These are phyloP conservation scores for Anaeramoeba flamelloides DNA, from an alignment of 78 protist genomes.

Conservation along the genomic window DNA sequence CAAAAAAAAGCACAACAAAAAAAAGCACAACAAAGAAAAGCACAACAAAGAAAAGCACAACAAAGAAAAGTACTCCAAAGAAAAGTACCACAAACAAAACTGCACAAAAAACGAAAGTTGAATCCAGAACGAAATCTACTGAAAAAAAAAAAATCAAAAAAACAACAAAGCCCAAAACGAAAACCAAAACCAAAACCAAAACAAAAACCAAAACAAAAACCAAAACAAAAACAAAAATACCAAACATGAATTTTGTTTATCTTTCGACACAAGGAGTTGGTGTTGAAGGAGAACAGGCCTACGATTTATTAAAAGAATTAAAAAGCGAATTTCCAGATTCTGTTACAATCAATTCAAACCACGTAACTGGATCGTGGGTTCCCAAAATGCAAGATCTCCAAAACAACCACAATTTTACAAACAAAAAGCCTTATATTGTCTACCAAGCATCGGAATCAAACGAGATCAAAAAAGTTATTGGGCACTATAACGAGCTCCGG, in stretches of 20 bases:
- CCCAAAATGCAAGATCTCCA: neutral
- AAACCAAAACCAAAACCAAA: neutral
- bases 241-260: neutral
- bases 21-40: too few species aligned
- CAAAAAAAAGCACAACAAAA: too few species aligned
- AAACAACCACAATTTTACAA: neutral
- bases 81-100: too few species aligned
- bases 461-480: neutral
- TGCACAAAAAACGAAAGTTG: too few species aligned
- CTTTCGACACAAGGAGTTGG: neutral
- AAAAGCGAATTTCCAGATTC: neutral
- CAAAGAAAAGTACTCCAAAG: too few species aligned
- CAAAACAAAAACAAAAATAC: neutral
- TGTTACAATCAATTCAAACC: neutral
- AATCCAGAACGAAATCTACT: neutral
- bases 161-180: neutral
- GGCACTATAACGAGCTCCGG: neutral
- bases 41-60: too few species aligned
- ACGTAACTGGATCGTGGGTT: neutral
- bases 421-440: neutral
- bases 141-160: neutral
- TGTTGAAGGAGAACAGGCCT: neutral
- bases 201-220: neutral
- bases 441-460: neutral
- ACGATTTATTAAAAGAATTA: neutral